Percentiles rank a stretch among this genome's conserved stretches.
phyloP scores from a whole-genome alignment of 202 grass and related monocot species.

The Panicum hallii region DNA sequence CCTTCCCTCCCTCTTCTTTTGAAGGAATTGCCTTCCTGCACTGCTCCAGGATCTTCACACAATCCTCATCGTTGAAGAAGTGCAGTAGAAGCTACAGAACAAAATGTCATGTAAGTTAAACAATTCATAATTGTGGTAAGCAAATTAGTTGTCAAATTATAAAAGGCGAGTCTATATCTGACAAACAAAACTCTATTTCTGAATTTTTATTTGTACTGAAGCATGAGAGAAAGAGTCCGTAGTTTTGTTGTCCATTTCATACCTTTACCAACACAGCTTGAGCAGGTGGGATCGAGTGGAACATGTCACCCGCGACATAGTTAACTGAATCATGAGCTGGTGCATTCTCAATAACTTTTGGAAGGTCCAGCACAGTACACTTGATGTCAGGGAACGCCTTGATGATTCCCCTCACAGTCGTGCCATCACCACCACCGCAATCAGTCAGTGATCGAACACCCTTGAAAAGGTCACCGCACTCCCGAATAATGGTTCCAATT shows the following conservation, averaged over 20 bases:
- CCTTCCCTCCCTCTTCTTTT: background rate
- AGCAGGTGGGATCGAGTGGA: background rate
- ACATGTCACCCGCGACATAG: background rate
- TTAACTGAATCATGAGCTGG: background rate
- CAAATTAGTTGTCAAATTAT: too few species aligned
- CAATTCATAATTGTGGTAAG: background rate
- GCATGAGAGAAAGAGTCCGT: too few species aligned
- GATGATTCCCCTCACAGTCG: background rate
- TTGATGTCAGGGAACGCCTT: slow-evolving; percentile 24
- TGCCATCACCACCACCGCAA: background rate
- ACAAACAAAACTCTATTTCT: too few species aligned
- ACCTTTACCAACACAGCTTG: background rate
- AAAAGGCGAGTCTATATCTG: too few species aligned
- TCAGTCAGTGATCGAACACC: background rate
- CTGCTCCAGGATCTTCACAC: background rate
- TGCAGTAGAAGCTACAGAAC: background rate
- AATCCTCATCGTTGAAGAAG: background rate
- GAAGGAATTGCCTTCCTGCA: background rate
- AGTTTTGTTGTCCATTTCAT: background rate
- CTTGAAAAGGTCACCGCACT: slow-evolving; percentile 1
- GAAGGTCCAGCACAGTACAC: slow-evolving; percentile 25
- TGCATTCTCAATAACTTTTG: background rate
- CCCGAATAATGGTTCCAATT: background rate
- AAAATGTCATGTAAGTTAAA: background rate
- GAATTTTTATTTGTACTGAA: too few species aligned